phyloP scores from a whole-genome alignment of 352 stramenopile species.

The Sclerospora graminicola region DNA sequence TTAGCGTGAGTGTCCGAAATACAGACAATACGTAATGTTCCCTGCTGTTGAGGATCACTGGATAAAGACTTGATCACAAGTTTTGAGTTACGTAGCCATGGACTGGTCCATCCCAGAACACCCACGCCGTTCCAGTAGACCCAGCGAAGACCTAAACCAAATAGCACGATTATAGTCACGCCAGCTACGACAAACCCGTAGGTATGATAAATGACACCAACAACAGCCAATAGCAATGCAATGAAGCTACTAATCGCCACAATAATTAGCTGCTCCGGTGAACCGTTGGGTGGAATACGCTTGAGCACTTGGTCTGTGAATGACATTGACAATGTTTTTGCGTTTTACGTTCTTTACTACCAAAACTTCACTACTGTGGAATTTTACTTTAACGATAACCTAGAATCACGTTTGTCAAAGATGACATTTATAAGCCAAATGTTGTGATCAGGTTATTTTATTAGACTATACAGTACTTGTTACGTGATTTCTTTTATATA shows the following conservation, averaged over 20 bases:
- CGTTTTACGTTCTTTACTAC: too few species aligned
- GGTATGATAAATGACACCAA: constrained; percentile 13
- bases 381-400: too few species aligned
- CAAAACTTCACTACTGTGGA: too few species aligned
- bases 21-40: constrained; percentile 62
- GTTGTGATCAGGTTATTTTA: too few species aligned
- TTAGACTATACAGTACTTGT: too few species aligned
- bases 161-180: constrained; percentile 11
- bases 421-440: too few species aligned
- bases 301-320: constrained; percentile 14
- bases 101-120: constrained; percentile 37
- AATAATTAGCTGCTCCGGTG: constrained; percentile 21
- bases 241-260: constrained; percentile 1
- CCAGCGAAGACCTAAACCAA: constrained; percentile 28
- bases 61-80: constrained; percentile 16
- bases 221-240: constrained; percentile 1
- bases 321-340: constrained; percentile 9
- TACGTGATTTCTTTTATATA: constrained; percentile 5
- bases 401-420: too few species aligned
- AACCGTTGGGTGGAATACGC: constrained; percentile 34
- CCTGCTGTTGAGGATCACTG: constrained; percentile 33
- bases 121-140: constrained; percentile 53
- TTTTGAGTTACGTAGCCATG: constrained; percentile 34
- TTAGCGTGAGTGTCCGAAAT: constrained; percentile 77
- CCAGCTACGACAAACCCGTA: constrained; percentile 16